Evolutionary conservation across 768 basidiomycete species (phyloP).

Genomic region (Termitomyces sp.): DNA sequence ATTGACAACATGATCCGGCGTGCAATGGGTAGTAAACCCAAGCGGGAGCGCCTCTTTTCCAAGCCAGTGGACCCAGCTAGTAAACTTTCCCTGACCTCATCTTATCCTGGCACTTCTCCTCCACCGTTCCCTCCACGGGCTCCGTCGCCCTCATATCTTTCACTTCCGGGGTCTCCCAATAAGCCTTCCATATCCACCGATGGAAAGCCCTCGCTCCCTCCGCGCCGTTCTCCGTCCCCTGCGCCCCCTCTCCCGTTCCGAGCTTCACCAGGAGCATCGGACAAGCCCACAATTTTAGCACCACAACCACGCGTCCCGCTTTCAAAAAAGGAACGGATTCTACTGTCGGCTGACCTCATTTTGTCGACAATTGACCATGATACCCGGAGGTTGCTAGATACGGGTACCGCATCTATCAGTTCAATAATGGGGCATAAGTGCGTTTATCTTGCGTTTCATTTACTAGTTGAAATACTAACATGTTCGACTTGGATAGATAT

Average conservation of each 20-base stretch:
- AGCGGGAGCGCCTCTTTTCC: constrained; percentile 17
- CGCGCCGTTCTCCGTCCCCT: constrained; percentile 25
- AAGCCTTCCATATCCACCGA: constrained; percentile 4
- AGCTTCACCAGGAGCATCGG: constrained; percentile 9
- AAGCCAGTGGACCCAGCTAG: not conserved
- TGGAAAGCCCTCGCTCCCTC: constrained; percentile 26
- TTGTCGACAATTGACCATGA: constrained; percentile 60
- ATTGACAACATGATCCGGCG: constrained; percentile 58
- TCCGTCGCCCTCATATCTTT: constrained; percentile 13
- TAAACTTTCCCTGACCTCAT: constrained; percentile 7
- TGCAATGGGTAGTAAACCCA: constrained; percentile 44
- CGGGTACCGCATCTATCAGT: constrained; percentile 41
- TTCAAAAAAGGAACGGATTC: constrained; percentile 39
- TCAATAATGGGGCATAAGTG: constrained; percentile 53
- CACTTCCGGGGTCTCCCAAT: constrained; percentile 15
- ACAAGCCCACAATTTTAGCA: constrained; percentile 1
- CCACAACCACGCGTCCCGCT: constrained; percentile 23
- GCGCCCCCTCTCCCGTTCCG: constrained; percentile 31
- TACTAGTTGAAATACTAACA: not conserved
- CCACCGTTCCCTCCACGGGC: constrained; percentile 14
- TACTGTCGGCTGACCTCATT: constrained; percentile 64
- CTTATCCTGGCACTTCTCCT: not conserved
- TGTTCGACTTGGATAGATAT: constrained; percentile 31
- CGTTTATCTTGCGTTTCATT: constrained; percentile 11
- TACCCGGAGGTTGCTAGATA: constrained; percentile 45